Evolutionary conservation across 2,329 filamentous ascomycete species (phyloP), one percentile per base, ranked within the genome.

Genomic region (Talaromyces rugulosus): DNA sequence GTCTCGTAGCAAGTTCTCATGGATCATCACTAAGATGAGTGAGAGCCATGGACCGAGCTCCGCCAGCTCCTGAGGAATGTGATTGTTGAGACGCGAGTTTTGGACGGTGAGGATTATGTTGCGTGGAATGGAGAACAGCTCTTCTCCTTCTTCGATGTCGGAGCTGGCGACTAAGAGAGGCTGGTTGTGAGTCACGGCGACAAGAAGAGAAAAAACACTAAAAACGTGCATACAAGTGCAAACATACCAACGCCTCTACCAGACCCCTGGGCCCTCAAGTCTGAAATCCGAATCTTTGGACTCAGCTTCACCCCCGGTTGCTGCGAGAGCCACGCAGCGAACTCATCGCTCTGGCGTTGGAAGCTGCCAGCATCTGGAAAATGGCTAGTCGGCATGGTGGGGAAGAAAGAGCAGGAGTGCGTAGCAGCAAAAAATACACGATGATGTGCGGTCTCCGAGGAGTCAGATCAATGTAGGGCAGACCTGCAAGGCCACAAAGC

Each of bases 111-210:
- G 85, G 65, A 96, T 87, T 56, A 84, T 80, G 54, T 80, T 77
- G 64, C 90, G 86, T 2, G 92, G 91, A 64, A 96, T 90, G 54
- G 86, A 88, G 79, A 96, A 96, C 51, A 96, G 83, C 55, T 89
- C 84, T 61, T 91, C 90, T 64, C 92, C 90, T 67, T 89, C 83
- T 18, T 81, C 77, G 59, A 96, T 91, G 65, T 91, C 85, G 62
- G 82, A 74, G 27, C 78, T 83, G 30, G 92, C 90, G 68, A 96
- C 90, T 94, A 66, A 44, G 36, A 54, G 53, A 33, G 52, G 23
- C 47, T 50, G 44, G 23, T 47, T n/a, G 44, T 47, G 44, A 68
- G 63, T 71, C 66, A 74, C 44, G 70, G 67, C 4, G 28, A 59
- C 14, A 51, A 33, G 56, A 56, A 40, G n/a, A 18, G 30, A 56